phyloP scores from a whole-genome alignment of 257 asterid species.

The Apocynum venetum region DNA sequence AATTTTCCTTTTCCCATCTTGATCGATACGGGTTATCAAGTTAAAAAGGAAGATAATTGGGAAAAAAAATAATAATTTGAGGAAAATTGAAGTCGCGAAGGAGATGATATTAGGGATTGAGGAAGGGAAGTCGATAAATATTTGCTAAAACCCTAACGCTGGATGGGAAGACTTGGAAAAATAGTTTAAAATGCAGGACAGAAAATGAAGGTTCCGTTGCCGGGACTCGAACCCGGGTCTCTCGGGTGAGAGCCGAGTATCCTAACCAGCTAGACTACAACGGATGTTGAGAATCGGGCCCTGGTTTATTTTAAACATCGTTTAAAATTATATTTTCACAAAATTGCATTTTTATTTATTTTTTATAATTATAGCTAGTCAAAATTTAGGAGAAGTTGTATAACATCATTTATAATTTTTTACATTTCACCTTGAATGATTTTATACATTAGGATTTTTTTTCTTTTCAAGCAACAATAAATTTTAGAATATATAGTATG shows the following conservation, averaged over 20 bases:
- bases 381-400: too few species aligned
- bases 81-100: not conserved
- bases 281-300: conserved; percentile 25
- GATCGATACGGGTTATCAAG: not conserved
- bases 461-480: too few species aligned
- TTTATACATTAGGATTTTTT: too few species aligned
- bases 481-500: too few species aligned
- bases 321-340: too few species aligned
- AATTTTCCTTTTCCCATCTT: conserved; percentile 72
- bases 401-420: too few species aligned
- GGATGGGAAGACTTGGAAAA: too few species aligned
- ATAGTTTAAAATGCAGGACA: too few species aligned
- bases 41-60: not conserved
- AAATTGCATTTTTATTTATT: too few species aligned
- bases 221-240: conserved; percentile 93
- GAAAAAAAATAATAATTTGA: not conserved
- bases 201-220: conserved; percentile 48
- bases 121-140: not conserved
- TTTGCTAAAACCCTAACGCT: conserved; percentile 22
- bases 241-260: conserved; percentile 98
- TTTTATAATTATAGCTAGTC: too few species aligned
- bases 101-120: not conserved
- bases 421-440: too few species aligned
- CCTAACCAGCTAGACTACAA: conserved; percentile 96
- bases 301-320: too few species aligned